Conservation (phyloP, 805 yeast genomes). For the Hanseniaspora nectarophila region DNA sequence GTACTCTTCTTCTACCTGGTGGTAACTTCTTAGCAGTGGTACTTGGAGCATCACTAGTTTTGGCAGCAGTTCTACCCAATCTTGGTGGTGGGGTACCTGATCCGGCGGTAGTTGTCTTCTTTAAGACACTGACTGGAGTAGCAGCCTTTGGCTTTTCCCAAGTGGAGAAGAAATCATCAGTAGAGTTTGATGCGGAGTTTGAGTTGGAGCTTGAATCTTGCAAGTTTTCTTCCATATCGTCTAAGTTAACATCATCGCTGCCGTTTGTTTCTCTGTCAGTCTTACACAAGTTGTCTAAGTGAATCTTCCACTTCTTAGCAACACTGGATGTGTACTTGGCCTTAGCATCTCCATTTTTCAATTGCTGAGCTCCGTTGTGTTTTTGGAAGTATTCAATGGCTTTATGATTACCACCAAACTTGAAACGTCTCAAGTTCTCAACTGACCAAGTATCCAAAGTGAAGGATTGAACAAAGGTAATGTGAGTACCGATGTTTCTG, state of each 20-base stretch:
- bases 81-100: slow-evolving; percentile 22
- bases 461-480: slow-evolving; percentile 86
- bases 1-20: slow-evolving; percentile 20
- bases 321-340: slow-evolving; percentile 70
- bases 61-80: slow-evolving; percentile 26
- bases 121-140: slow-evolving; percentile 15
- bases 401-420: slow-evolving; percentile 81
- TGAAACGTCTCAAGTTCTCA: slow-evolving; percentile 79
- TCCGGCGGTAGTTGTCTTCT: slow-evolving; percentile 20
- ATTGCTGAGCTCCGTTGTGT: slow-evolving; percentile 69
- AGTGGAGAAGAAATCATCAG: slow-evolving; percentile 80
- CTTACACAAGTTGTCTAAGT: slow-evolving; percentile 52
- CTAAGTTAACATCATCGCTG: slow-evolving; percentile 61
- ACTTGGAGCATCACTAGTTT: slow-evolving; percentile 7
- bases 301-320: slow-evolving; percentile 72
- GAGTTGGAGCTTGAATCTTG: slow-evolving; percentile 24
- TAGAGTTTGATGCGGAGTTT: slow-evolving; percentile 33
- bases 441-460: slow-evolving; percentile 91
- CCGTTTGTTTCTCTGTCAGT: slow-evolving; percentile 51
- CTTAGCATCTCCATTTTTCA: slow-evolving; percentile 48
- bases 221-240: slow-evolving; percentile 20
- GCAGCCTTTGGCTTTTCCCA: slow-evolving; percentile 66
- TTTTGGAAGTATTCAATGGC: slow-evolving; percentile 75
- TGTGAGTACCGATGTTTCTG: slow-evolving; percentile 90
- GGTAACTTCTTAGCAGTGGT: slow-evolving; percentile 19